Conservation (phyloP, 371 early-diverging fungal genomes). For the Zancudomyces culisetae region DNA sequence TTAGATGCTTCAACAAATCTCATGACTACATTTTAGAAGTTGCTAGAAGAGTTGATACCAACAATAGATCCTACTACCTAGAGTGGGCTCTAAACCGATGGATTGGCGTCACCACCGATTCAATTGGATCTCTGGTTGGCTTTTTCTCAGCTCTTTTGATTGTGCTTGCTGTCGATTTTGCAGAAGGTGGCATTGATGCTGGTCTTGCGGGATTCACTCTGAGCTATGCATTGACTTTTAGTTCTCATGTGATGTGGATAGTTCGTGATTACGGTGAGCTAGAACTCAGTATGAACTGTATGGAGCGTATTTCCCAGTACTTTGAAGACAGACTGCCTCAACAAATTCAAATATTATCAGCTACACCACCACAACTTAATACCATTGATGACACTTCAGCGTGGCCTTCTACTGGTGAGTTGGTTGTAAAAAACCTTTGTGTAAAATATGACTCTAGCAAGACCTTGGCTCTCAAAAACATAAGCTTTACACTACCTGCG, state of each 20-base stretch:
- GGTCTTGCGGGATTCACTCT: slow-evolving; percentile 67
- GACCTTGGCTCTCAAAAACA: not conserved
- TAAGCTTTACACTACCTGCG: slow-evolving; percentile 38
- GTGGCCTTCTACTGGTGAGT: slow-evolving; percentile 55
- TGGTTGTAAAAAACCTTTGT: slow-evolving; percentile 38
- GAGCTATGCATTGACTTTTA: slow-evolving; percentile 56
- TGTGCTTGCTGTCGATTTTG: slow-evolving; percentile 26
- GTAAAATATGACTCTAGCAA: slow-evolving; percentile 30
- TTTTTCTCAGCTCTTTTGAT: slow-evolving; percentile 33
- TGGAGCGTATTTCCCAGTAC: slow-evolving; percentile 72
- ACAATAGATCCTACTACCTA: slow-evolving; percentile 61
- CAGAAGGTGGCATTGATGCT: slow-evolving; percentile 16
- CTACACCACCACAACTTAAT: slow-evolving; percentile 14
- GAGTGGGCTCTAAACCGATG: slow-evolving; percentile 79
- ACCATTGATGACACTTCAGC: slow-evolving; percentile 9
- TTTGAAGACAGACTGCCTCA: slow-evolving; percentile 31
- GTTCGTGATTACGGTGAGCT: slow-evolving; percentile 56
- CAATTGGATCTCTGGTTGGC: slow-evolving; percentile 14
- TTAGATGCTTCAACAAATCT: slow-evolving; percentile 36
- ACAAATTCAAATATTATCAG: slow-evolving; percentile 28
- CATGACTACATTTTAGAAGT: slow-evolving; percentile 30
- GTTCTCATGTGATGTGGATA: slow-evolving; percentile 52
- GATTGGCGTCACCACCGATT: slow-evolving; percentile 44
- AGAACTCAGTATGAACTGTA: slow-evolving; percentile 71
- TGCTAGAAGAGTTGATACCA: slow-evolving; percentile 33